phyloP scores from a whole-genome alignment of 345 rosid species.

The Euphorbia pulcherrima region DNA sequence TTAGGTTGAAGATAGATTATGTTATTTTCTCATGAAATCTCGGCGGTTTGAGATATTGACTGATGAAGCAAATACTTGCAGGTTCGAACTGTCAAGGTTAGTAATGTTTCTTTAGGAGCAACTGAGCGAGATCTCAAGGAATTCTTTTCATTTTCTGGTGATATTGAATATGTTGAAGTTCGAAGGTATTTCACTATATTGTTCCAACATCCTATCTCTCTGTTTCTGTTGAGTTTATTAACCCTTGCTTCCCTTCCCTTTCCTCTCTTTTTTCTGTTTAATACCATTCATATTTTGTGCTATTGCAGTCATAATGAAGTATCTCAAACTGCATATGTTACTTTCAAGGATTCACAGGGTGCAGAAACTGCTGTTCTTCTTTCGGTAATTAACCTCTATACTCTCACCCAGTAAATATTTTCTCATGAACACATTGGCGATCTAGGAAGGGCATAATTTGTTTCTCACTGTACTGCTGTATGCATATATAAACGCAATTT shows the following conservation, averaged over 20 bases:
- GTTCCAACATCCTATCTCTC: background rate
- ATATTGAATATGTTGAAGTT: constrained; percentile 64
- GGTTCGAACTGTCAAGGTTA: constrained; percentile 68
- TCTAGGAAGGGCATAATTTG: background rate
- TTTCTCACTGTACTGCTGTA: background rate
- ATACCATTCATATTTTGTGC: constrained; percentile 15
- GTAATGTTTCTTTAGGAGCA: constrained; percentile 69
- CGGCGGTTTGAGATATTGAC: background rate
- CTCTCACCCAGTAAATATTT: background rate
- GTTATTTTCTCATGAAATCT: background rate
- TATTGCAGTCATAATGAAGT: constrained; percentile 55
- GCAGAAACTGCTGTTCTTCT: constrained; percentile 90
- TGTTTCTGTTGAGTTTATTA: background rate
- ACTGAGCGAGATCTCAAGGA: constrained; percentile 74
- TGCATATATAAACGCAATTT: background rate
- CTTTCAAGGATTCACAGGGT: constrained; percentile 84
- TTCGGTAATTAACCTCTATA: constrained; percentile 46
- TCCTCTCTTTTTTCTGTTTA: background rate
- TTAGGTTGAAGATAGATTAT: background rate
- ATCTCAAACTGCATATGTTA: constrained; percentile 68
- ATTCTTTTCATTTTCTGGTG: constrained; percentile 92
- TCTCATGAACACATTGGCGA: background rate
- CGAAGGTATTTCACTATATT: constrained; percentile 38
- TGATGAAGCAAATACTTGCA: constrained; percentile 12
- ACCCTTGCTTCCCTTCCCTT: background rate